These are phyloP conservation scores for Mariannaea sp. DNA, from an alignment of 2,329 filamentous ascomycete species.

Conservation along the genomic window DNA sequence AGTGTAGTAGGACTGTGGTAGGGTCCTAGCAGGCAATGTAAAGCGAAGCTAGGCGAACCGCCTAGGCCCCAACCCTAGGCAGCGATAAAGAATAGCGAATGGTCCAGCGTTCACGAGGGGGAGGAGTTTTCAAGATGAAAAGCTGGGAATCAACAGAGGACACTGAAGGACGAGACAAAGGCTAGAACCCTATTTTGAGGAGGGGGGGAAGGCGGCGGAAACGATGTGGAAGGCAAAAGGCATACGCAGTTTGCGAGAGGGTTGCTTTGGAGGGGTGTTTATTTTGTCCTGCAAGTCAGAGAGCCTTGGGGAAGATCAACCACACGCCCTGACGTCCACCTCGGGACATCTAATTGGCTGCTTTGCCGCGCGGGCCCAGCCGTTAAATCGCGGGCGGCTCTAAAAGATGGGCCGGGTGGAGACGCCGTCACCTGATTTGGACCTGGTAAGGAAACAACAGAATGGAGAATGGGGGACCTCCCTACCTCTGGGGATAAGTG, in stretches of 20 bases:
- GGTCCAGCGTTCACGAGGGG: too few relatives aligned
- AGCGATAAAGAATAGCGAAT: too few relatives aligned
- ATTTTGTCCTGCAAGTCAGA: background rate
- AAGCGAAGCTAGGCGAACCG: too few relatives aligned
- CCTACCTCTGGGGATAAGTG: too few relatives aligned
- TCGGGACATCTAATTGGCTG: conserved; percentile 1
- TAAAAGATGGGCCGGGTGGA: background rate
- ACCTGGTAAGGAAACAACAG: too few relatives aligned
- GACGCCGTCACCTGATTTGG: background rate
- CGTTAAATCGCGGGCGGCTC: background rate
- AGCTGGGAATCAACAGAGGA: background rate
- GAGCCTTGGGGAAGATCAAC: too few relatives aligned
- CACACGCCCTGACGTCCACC: too few relatives aligned
- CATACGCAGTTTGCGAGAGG: background rate
- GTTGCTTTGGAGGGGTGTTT: background rate
- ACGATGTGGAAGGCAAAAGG: background rate
- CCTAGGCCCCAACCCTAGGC: too few relatives aligned
- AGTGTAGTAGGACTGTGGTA: too few relatives aligned
- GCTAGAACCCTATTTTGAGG: background rate
- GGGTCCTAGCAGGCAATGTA: too few relatives aligned
- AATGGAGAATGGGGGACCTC: too few relatives aligned
- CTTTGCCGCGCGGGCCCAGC: conserved; percentile 15
- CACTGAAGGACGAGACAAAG: background rate
- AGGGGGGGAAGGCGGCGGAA: background rate
- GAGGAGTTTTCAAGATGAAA: too few relatives aligned